Evolutionary conservation across 805 yeast species (phyloP).

Genomic region (Candida koratica): DNA sequence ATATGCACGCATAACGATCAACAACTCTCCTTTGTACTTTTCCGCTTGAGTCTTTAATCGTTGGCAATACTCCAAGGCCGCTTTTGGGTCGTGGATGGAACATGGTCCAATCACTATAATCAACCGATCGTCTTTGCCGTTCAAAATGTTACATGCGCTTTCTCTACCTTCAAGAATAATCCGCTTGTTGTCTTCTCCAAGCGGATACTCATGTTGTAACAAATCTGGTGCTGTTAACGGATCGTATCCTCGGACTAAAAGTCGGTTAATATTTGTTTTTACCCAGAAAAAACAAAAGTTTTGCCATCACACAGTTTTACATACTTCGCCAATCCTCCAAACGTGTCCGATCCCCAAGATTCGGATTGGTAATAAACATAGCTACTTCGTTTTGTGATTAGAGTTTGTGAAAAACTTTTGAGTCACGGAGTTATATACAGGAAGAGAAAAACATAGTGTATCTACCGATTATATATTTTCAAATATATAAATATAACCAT

Average conservation of each 20-base stretch:
- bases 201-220: slow-evolving; percentile 79
- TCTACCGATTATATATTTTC: slow-evolving; percentile 4
- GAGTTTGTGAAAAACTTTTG: slow-evolving; percentile 3
- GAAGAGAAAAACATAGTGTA: background rate
- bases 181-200: slow-evolving; percentile 48
- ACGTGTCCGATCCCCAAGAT: slow-evolving; percentile 78
- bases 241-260: slow-evolving; percentile 70
- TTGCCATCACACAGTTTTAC: too few relatives aligned
- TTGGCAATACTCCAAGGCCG: slow-evolving; percentile 84
- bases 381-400: slow-evolving; percentile 12
- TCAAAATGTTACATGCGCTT: slow-evolving; percentile 70
- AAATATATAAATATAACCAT: slow-evolving; percentile 50
- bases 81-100: slow-evolving; percentile 86
- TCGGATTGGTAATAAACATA: slow-evolving; percentile 83
- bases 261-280: too few relatives aligned
- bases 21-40: slow-evolving; percentile 71
- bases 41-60: slow-evolving; percentile 64
- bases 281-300: too few relatives aligned
- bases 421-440: slow-evolving; percentile 4
- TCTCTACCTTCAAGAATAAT: slow-evolving; percentile 75
- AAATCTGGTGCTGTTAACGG: slow-evolving; percentile 93
- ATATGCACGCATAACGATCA: slow-evolving; percentile 94
- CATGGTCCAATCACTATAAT: slow-evolving; percentile 94
- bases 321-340: slow-evolving; percentile 51
- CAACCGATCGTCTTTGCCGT: slow-evolving; percentile 75